phyloP scores from a whole-genome alignment of 495 filamentous ascomycete species.

The Penicillium flavigenum region DNA sequence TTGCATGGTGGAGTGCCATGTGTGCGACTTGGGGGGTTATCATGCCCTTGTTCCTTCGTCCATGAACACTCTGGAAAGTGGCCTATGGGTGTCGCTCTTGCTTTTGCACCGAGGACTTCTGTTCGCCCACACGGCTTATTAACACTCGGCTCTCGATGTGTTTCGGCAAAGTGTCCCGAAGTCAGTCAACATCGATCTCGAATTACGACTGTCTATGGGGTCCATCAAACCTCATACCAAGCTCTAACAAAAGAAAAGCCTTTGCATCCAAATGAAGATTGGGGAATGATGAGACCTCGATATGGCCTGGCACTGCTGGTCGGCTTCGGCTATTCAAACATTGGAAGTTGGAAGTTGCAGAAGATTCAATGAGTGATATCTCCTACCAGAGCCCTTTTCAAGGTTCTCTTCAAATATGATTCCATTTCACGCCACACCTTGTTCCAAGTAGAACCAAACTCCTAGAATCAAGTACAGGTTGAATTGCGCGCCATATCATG shows the following conservation, averaged over 20 bases:
- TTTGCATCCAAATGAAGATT: background rate
- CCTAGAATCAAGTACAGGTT: background rate
- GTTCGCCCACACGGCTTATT: background rate
- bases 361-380: background rate
- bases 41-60: background rate
- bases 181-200: background rate
- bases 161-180: background rate
- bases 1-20: constrained; percentile 1
- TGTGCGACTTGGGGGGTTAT: background rate
- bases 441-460: background rate
- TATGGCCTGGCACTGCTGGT: constrained; percentile 4
- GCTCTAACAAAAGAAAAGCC: background rate
- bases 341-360: background rate
- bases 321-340: background rate
- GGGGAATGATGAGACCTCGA: background rate
- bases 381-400: background rate
- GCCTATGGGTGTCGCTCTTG: background rate
- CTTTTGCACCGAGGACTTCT: constrained; percentile 3
- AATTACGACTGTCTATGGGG: background rate
- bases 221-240: background rate
- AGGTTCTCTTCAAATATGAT: background rate
- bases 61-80: background rate
- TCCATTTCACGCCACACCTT: background rate
- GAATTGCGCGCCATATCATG: background rate
- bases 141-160: background rate